Conservation (phyloP, 768 basidiomycete genomes). For the Piloderma croceum region DNA sequence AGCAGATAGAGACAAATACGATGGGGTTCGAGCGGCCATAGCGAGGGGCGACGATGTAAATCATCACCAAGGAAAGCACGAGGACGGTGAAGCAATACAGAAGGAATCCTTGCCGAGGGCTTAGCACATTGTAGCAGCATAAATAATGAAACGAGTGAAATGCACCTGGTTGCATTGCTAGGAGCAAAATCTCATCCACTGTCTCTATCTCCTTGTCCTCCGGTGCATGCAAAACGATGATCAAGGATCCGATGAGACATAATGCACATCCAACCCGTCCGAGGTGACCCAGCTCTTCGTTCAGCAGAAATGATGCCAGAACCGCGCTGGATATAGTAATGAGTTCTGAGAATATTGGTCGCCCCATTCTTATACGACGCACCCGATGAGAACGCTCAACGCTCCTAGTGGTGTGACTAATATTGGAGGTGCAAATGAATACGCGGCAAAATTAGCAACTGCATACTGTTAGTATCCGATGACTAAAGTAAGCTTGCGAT, state of each 20-base stretch:
- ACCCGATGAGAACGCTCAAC: constrained; percentile 95
- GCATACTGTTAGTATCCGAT: constrained; percentile 1
- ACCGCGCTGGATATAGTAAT: constrained; percentile 60
- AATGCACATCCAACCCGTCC: constrained; percentile 83
- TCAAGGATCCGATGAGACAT: constrained; percentile 81
- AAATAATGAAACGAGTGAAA: constrained; percentile 4
- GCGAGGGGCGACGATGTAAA: constrained; percentile 76
- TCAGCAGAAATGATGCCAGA: constrained; percentile 86
- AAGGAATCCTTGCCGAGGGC: constrained; percentile 64
- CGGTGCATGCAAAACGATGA: constrained; percentile 95
- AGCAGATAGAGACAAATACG: constrained; percentile 95
- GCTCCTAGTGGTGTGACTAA: constrained; percentile 98
- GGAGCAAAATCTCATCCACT: constrained; percentile 88
- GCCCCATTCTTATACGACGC: constrained; percentile 16
- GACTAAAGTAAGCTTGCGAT: constrained; percentile 5
- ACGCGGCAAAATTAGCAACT: constrained; percentile 93
- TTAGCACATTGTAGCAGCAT: constrained; percentile 6
- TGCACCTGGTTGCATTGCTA: constrained; percentile 90
- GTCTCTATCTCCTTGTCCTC: constrained; percentile 91
- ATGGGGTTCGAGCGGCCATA: constrained; percentile 85
- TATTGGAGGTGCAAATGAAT: constrained; percentile 96
- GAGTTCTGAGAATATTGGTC: constrained; percentile 2
- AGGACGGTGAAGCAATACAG: constrained; percentile 84
- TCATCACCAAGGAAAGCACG: constrained; percentile 79
- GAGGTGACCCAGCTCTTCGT: constrained; percentile 91